Evolutionary conservation across 768 basidiomycete genomes (phyloP), one percentile per base, ranked within the genome.

Genomic region (Cystobasidium ongulense): DNA sequence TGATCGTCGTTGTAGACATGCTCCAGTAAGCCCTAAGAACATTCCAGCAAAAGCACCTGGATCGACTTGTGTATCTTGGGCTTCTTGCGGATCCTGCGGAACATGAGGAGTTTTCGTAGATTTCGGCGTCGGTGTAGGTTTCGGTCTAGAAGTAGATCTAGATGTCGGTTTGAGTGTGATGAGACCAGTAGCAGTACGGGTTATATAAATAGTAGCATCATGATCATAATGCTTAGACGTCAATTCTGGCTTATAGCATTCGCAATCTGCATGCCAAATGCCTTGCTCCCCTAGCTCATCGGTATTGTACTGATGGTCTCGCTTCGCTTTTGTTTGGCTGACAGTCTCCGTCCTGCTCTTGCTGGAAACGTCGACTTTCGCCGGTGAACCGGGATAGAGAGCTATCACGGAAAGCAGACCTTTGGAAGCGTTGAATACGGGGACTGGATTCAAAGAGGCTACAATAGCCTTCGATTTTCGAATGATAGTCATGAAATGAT

Each of bases 1-100:
- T 21, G 52, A 57, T 36, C 68, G 10, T 54, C 41, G 50, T 54
- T 71, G 68, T 8, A 71, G 53, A 29, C 68, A 71, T 15, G 46
- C 68, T 36, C 68, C 68, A 21, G 43, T 33, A 4, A 59, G 11
- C 3, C 68, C 68, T 15, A 71, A 52, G 36, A 7, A 71, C 17
- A 71, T 53, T 4, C 53, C 68, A 5, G 68, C 50, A 25, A 71
- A 71, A 11, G 31, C 35, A 23, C 68, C 68, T 11, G 50, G n/a
- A 36, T 54, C 68, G 15, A 71, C 68, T 38, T 38, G 25, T 13
- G 39, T 8, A 4, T 27, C 63, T 25, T 27, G 18, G 29, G 25
- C 4, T 25, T 23, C 35, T 15, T 27, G 5, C 33, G 25, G 11
- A 5, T 10, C 13, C 10, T 50, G 15, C 21, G 46, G 39, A 7